phyloP scores from a whole-genome alignment of 305 asterid species.

The Withania somnifera region DNA sequence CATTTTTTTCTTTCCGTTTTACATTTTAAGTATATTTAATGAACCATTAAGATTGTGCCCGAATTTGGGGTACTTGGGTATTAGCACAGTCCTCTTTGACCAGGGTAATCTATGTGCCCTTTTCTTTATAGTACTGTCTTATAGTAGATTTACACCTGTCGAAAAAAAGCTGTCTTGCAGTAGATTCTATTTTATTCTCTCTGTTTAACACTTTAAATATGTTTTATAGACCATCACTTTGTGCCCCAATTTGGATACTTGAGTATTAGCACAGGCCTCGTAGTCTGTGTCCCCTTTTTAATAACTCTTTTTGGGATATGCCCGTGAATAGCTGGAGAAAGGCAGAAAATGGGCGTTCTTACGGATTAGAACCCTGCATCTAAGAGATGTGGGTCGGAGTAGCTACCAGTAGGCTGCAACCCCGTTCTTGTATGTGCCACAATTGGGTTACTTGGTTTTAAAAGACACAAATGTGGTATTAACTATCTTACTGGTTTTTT shows the following conservation, averaged over 20 bases:
- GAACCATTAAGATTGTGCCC: background rate
- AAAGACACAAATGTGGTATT: background rate
- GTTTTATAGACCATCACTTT: background rate
- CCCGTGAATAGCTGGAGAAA: background rate
- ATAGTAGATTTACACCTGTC: no score
- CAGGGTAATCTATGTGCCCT: background rate
- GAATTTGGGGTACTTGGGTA: background rate
- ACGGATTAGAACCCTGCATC: background rate
- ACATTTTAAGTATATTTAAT: background rate
- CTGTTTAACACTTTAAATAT: no score
- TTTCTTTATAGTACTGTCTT: no score
- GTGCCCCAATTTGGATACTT: background rate
- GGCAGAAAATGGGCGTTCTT: background rate
- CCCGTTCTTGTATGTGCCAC: background rate
- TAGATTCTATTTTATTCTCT: no score
- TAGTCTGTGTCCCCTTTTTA: background rate
- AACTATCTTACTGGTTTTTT: background rate
- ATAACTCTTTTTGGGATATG: background rate
- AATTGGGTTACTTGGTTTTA: background rate
- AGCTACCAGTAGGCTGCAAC: background rate
- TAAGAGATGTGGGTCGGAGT: background rate
- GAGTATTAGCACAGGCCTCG: background rate
- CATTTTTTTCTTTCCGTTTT: no score
- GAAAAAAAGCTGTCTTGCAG: no score
- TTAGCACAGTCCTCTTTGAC: background rate